These are phyloP conservation scores for Rhizopus stolonifer DNA, from an alignment of 371 early-diverging fungal genomes.

Conservation along the genomic window DNA sequence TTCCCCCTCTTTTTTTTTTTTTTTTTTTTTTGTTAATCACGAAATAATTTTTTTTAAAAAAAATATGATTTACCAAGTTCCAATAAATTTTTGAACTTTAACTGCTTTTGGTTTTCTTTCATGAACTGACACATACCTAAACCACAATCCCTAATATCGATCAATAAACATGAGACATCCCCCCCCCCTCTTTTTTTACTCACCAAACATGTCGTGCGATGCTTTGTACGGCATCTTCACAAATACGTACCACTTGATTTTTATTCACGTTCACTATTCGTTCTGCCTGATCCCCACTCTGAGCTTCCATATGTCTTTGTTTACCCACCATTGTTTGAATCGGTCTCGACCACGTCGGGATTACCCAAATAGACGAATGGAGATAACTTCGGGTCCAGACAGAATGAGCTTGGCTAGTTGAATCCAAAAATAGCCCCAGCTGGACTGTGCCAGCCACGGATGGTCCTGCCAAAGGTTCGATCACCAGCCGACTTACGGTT, in stretches of 20 bases:
- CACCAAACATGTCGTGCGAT: constrained; percentile 52
- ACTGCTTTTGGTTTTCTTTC: constrained; percentile 2
- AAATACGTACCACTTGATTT: constrained; percentile 12
- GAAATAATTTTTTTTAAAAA: background rate
- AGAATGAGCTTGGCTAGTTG: constrained; percentile 8
- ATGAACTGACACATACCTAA: constrained; percentile 36
- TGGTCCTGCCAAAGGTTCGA: constrained; percentile 19
- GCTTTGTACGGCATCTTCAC: constrained; percentile 41
- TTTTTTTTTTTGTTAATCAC: background rate
- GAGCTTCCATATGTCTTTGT: constrained; percentile 10
- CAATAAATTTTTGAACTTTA: constrained; percentile 19
- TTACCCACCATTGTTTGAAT: constrained; percentile 13
- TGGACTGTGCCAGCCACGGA: constrained; percentile 13
- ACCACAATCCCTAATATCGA: constrained; percentile 42
- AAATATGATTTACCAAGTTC: constrained; percentile 44
- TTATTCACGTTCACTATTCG: constrained; percentile 5
- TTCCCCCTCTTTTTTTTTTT: too few relatives aligned
- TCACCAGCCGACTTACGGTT: constrained; percentile 21
- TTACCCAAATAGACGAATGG: constrained; percentile 28
- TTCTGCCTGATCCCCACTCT: constrained; percentile 32
- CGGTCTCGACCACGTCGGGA: constrained; percentile 42
- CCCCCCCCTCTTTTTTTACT: background rate
- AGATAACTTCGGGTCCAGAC: constrained; percentile 24
- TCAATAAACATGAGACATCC: background rate
- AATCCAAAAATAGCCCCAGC: constrained; percentile 13